A percentile compares a stretch with the other conserved stretches of the same genome.
These are phyloP conservation scores for Pestalotiopsis sp. DNA, from an alignment of 2,329 filamentous ascomycete genomes.

Conservation along the genomic window DNA sequence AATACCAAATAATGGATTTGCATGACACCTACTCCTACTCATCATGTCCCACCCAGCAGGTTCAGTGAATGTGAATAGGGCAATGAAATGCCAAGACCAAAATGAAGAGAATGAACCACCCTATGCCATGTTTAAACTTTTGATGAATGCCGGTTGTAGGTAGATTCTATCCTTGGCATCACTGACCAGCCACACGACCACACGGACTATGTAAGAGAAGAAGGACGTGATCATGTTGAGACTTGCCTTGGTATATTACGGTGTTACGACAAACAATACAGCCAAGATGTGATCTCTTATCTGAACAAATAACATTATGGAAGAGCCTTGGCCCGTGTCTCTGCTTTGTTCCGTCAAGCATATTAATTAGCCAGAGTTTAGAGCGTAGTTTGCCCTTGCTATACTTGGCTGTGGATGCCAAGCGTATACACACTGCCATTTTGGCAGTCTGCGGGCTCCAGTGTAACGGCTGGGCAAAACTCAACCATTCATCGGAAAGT, in stretches of 20 bases:
- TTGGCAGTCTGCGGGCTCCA: neutral
- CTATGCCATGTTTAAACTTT: neutral
- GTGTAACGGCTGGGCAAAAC: neutral
- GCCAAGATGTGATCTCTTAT: no score
- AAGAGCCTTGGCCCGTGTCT: no score
- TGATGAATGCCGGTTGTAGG: neutral
- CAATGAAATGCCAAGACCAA: neutral
- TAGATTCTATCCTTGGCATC: no score
- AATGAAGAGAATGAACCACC: neutral
- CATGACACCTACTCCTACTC: slow-evolving; percentile 30
- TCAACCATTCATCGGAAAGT: neutral
- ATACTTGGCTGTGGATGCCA: neutral
- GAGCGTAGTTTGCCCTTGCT: neutral
- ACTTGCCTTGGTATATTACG: no score
- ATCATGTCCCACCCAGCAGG: slow-evolving; percentile 1
- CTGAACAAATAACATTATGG: no score
- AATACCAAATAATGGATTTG: slow-evolving; percentile 40
- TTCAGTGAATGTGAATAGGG: slow-evolving; percentile 6
- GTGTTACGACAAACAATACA: neutral
- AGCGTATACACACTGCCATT: neutral
- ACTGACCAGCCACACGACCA: no score
- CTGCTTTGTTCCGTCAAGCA: no score
- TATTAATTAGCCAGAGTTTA: no score
- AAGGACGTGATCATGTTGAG: no score
- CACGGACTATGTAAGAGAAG: no score